phyloP scores from a whole-genome alignment of 495 filamentous ascomycete species.

The Penicillium mononematosum region DNA sequence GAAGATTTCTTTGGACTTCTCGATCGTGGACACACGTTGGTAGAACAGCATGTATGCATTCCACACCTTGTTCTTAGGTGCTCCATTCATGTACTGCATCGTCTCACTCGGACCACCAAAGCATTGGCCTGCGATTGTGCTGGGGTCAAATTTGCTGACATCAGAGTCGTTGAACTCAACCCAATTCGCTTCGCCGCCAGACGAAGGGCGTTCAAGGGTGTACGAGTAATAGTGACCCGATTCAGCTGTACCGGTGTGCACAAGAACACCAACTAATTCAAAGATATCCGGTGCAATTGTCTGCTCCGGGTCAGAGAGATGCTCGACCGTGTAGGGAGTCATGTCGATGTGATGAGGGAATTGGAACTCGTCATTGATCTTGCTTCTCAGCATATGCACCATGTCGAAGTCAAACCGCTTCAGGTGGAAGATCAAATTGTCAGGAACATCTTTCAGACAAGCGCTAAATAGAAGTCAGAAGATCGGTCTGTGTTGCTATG shows the following conservation, averaged over 20 bases:
- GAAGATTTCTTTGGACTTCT: constrained; percentile 31
- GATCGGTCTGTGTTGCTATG: not conserved
- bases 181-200: constrained; percentile 58
- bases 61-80: constrained; percentile 64
- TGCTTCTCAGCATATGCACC: constrained; percentile 75
- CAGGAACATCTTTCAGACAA: constrained; percentile 88
- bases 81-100: constrained; percentile 38
- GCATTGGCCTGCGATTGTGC: constrained; percentile 68
- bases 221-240: constrained; percentile 98
- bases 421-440: constrained; percentile 93
- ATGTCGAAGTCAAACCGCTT: constrained; percentile 97
- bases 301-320: constrained; percentile 65
- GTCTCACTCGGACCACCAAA: constrained; percentile 71
- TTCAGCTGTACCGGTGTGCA: constrained; percentile 90
- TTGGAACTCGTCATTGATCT: constrained; percentile 93
- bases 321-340: constrained; percentile 82
- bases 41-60: constrained; percentile 99
- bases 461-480: constrained; percentile 47
- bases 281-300: constrained; percentile 67
- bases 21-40: constrained; percentile 70
- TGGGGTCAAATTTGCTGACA: constrained; percentile 72
- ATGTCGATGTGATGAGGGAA: constrained; percentile 88
- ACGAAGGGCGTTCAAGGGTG: constrained; percentile 73
- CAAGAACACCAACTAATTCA: constrained; percentile 86
- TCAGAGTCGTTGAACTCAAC: constrained; percentile 91